These are phyloP conservation scores for Pisolithus marmoratus DNA, from an alignment of 768 basidiomycete species.

Conservation along the genomic window DNA sequence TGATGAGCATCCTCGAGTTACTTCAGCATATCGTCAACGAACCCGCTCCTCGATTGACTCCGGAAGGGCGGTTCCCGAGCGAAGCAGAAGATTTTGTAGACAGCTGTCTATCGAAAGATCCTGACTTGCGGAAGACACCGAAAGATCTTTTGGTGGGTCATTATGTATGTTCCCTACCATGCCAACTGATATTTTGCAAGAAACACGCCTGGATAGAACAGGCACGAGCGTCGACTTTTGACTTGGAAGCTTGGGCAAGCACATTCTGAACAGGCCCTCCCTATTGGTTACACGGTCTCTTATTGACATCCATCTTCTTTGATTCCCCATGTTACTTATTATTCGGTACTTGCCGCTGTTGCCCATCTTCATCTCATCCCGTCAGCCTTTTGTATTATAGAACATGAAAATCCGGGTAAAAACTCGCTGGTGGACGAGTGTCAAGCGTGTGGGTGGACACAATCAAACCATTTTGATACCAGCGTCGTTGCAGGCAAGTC, in stretches of 20 bases:
- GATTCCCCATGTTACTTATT: slow-evolving; percentile 20
- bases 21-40: slow-evolving; percentile 99
- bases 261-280: slow-evolving; percentile 46
- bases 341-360: slow-evolving; percentile 17
- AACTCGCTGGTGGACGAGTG: not conserved
- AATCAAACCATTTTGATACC: too few species aligned
- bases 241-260: slow-evolving; percentile 77
- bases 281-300: slow-evolving; percentile 6
- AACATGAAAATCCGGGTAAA: slow-evolving; percentile 12
- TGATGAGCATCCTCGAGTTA: slow-evolving; percentile 96
- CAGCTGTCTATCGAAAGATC: slow-evolving; percentile 88
- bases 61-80: slow-evolving; percentile 64
- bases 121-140: slow-evolving; percentile 74
- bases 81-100: slow-evolving; percentile 85
- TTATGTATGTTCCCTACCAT: not conserved
- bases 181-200: slow-evolving; percentile 30
- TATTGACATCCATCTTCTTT: slow-evolving; percentile 8
- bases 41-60: slow-evolving; percentile 83
- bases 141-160: slow-evolving; percentile 71
- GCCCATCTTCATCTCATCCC: slow-evolving; percentile 26
- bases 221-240: slow-evolving; percentile 53
- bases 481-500: too few species aligned
- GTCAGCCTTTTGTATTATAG: slow-evolving; percentile 28
- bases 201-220: slow-evolving; percentile 71
- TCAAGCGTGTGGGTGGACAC: too few species aligned